Conservation (phyloP, 352 stramenopile species). For the Phytophthora fragariae region DNA sequence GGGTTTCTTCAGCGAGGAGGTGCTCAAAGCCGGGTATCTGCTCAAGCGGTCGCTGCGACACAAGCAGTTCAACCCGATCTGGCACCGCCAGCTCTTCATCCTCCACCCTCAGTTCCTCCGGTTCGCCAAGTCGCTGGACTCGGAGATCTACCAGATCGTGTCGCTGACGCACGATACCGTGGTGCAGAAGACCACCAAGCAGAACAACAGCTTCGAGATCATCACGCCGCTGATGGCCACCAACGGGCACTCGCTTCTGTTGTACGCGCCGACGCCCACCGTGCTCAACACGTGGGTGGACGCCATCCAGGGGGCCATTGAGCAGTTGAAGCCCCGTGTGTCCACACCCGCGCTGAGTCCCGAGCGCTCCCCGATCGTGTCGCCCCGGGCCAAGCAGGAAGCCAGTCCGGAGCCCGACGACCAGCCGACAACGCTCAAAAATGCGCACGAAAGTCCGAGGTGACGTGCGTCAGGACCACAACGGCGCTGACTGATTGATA, state of each 20-base stretch:
- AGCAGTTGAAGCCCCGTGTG: constrained; percentile 39
- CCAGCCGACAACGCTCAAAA: constrained; percentile 16
- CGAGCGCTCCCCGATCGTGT: constrained; percentile 37
- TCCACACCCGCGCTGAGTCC: constrained; percentile 10
- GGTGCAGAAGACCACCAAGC: constrained; percentile 74
- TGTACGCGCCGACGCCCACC: constrained; percentile 61
- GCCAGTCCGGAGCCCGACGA: constrained; percentile 32
- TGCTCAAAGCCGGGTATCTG: constrained; percentile 75
- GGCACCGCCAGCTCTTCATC: constrained; percentile 79
- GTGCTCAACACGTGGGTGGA: constrained; percentile 73
- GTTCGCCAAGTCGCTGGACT: constrained; percentile 72
- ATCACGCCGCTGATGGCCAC: constrained; percentile 76
- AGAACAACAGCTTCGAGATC: constrained; percentile 84
- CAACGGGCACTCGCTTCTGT: constrained; percentile 69
- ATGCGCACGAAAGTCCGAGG: constrained; percentile 15
- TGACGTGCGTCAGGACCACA: constrained; percentile 23
- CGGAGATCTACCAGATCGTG: constrained; percentile 82
- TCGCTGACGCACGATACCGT: constrained; percentile 67
- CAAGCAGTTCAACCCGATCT: constrained; percentile 88
- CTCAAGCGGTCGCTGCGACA: constrained; percentile 89
- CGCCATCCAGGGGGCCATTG: constrained; percentile 61
- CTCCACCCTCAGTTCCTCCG: constrained; percentile 72
- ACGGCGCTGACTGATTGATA: constrained; percentile 5
- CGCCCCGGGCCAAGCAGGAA: constrained; percentile 30
- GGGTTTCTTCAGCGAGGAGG: constrained; percentile 67